Evolutionary conservation across 306 rosid genomes (phyloP), one percentile per base, ranked within the genome.

Genomic region (Trichosanthes cucumerina): DNA sequence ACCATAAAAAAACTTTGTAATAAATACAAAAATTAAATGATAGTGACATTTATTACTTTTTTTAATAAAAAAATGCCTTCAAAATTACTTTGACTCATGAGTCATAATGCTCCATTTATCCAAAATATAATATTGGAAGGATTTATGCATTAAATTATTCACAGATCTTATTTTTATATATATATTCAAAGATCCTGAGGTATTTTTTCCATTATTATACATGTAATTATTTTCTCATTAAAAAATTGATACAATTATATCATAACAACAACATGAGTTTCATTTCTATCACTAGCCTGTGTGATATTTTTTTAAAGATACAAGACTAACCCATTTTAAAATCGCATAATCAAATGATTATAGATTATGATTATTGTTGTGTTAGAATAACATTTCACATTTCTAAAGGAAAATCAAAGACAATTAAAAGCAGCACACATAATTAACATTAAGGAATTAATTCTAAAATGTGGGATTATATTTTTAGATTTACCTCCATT

Each of bases 401-500:
- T 36, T 36, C 5, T 36, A 36, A 36, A 36, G 6, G 6, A 15
- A 52, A 52, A 49, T 49, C 53, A 14, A 49, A 0, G 53, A 14
- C 5, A 59, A 59, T 26, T 44, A 44, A 26, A 24, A 43, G 24
- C 3, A n/a, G n/a, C n/a, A n/a, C n/a, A 24, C 7, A 24, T 24
- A 24, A 59, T 59, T 24, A 59, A 24, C 13, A 58, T 11, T 0
- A 26, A 60, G 8, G 6, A 56, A 56, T n/a, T 56, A 56, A 56
- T n/a, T 56, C 15, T 14, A 63, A 65, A 65, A 34, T 65, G 26
- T 66, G 21, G 3, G 34, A 5, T 21, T n/a, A n/a, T n/a, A n/a
- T n/a, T n/a, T 60, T 41, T 38, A 9, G 1, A 9, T 2, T 19
- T 84, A 93, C 98, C 98, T 91, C 98, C 98, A 76, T 93, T 93